Base-by-base conservation (phyloP, 2,329 filamentous ascomycete species). In the Sclerotinia nivalis region DNA sequence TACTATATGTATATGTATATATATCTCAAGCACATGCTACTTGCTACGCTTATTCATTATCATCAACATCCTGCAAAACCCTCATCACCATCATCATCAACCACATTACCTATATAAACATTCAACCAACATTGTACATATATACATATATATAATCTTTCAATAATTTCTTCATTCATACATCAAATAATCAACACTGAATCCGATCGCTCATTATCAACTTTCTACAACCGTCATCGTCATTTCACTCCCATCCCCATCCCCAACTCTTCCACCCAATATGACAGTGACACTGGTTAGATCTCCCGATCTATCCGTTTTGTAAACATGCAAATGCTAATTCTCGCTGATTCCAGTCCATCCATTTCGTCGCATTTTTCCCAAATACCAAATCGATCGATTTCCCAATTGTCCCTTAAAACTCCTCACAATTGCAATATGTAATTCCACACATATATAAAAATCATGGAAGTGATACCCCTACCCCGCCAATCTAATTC, bases 391-490 rank as follows among this genome's bases (percentile, higher is more conserved):
- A 43, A 58, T 22, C 28, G 22, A 34, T 58, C 25, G 22, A 47
- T 49, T 60, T 50, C 66, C 43, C 40, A 61, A 61, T 50, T 59
- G 20, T 52, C 37, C 66, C 66, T 22, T 47, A 13, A 43, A 62
- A 68, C 66, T 43, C 66, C 66, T 45, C 59, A 28, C 47, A 62
- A 62, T 52, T 47, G 20, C 47, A 68, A 62, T 62, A 45, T 68
- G 66, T 62, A 45, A 54, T 40, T 58, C 56, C 55, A 49, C 45
- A 68, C 55, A 60, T 59, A 67, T 68, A 43, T 62, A 68, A 62
- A 68, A 37, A 34, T 68, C 66, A 62, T 68, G 47, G 45, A 62
- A 62, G 66, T 62, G 37, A 61, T 62, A 45, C 56, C 66, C 45
- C 22, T 25, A 34, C n/a, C 66, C 56, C 25, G 13, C 31, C 34